phyloP scores from a whole-genome alignment of 2,329 filamentous ascomycete species.

The Clarireedia monteithiana region DNA sequence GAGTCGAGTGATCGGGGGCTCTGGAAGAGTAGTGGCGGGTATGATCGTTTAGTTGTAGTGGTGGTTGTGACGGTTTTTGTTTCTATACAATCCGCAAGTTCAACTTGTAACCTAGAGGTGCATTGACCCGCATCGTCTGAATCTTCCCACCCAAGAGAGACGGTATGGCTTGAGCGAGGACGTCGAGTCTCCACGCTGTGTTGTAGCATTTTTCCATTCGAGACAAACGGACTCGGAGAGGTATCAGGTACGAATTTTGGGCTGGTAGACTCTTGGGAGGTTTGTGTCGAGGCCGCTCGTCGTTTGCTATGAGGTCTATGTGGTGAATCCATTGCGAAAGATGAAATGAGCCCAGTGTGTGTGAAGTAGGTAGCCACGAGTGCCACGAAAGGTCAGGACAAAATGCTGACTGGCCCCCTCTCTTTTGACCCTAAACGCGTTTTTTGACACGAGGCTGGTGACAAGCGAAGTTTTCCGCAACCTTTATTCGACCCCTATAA shows the following conservation, averaged over 20 bases:
- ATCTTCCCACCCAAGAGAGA: conserved; percentile 25
- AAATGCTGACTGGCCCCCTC: conserved; percentile 17
- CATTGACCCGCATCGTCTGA: conserved; percentile 18
- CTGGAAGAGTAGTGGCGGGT: conserved; percentile 75
- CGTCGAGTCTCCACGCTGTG: conserved; percentile 17
- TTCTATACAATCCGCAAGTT: conserved; percentile 57
- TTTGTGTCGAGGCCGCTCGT: conserved; percentile 16
- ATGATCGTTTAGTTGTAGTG: conserved; percentile 77
- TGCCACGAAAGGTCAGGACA: conserved; percentile 2
- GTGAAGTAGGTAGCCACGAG: conserved; percentile 4
- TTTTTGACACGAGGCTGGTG: conserved; percentile 18
- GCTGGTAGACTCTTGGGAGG: conserved; percentile 4
- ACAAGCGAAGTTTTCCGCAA: conserved; percentile 18
- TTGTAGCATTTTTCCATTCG: conserved; percentile 17
- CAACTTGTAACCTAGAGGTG: conserved; percentile 34
- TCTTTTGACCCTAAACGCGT: conserved; percentile 19
- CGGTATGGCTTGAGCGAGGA: conserved; percentile 19
- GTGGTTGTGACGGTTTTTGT: conserved; percentile 79
- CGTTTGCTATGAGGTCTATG: conserved; percentile 17
- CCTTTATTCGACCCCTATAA: conserved; percentile 17
- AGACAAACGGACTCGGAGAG: conserved; percentile 24
- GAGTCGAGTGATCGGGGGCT: conserved; percentile 50
- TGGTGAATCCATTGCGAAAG: conserved; percentile 21
- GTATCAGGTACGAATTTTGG: conserved; percentile 16
- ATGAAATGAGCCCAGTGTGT: background rate